Conservation (phyloP, 2,329 filamentous ascomycete species). For the Clonostachys rhizophaga region DNA sequence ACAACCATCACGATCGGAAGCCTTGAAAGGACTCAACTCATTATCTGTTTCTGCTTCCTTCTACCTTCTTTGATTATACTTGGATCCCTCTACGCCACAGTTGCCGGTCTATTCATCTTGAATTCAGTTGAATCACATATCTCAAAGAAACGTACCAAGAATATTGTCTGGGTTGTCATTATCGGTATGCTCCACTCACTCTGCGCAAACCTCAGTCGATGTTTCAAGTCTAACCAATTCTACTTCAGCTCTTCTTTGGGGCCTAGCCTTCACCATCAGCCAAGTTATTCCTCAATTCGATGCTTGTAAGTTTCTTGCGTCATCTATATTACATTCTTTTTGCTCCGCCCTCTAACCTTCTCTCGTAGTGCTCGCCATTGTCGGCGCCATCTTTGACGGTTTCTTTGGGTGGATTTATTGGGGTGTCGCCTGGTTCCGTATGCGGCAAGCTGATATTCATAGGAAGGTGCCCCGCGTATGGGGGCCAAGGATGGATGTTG, state of each 20-base stretch:
- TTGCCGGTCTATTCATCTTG: not conserved
- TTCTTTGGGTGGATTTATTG: conserved; percentile 3
- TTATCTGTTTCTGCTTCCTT: not conserved
- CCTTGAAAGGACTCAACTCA: not conserved
- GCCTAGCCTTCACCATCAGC: conserved; percentile 1
- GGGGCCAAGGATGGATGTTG: not conserved
- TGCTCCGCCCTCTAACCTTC: not conserved
- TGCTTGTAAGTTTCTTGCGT: too few species aligned
- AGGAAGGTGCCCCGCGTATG: not conserved
- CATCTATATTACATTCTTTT: conserved; percentile 1
- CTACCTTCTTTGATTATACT: conserved; percentile 2
- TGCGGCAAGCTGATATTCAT: not conserved
- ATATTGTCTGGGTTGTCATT: too few species aligned
- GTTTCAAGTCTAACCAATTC: too few species aligned
- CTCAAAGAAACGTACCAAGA: too few species aligned
- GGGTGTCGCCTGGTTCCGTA: conserved; percentile 1
- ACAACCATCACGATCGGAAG: not conserved
- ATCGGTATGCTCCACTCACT: too few species aligned
- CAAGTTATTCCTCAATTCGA: not conserved
- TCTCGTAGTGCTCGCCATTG: conserved; percentile 1
- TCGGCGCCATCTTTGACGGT: conserved; percentile 2
- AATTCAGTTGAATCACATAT: too few species aligned
- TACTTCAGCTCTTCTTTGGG: not conserved
- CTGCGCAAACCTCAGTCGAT: too few species aligned
- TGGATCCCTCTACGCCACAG: conserved; percentile 3